These are phyloP conservation scores for Lachnellula subtilissima DNA, from an alignment of 2,329 filamentous ascomycete genomes.

Conservation along the genomic window DNA sequence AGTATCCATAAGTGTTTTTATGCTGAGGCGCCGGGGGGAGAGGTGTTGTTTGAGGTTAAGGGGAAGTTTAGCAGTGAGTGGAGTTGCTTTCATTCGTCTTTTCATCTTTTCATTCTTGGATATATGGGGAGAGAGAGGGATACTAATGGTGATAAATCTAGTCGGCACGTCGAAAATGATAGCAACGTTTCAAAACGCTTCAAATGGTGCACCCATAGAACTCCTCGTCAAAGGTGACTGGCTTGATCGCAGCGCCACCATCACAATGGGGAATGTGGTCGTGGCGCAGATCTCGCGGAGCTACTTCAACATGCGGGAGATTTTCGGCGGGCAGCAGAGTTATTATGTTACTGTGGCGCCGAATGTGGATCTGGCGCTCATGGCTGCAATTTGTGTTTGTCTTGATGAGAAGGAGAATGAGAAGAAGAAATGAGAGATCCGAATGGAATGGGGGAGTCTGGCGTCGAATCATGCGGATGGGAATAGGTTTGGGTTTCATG, in stretches of 20 bases:
- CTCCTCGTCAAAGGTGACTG: slow-evolving; percentile 58
- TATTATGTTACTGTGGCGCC: slow-evolving; percentile 61
- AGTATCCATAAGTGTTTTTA: slow-evolving; percentile 25
- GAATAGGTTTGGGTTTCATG: background rate
- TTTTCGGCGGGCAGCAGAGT: slow-evolving; percentile 58
- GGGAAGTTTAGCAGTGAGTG: slow-evolving; percentile 24
- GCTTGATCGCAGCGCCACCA: slow-evolving; percentile 52
- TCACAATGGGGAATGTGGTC: slow-evolving; percentile 43
- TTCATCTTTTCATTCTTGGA: background rate
- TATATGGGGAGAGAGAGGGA: background rate
- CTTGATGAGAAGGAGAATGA: slow-evolving; percentile 63
- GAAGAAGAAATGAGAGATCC: slow-evolving; percentile 12
- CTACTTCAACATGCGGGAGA: slow-evolving; percentile 51
- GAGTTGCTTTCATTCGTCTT: background rate
- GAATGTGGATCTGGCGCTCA: slow-evolving; percentile 59
- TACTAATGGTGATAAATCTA: slow-evolving; percentile 21
- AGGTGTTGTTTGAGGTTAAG: slow-evolving; percentile 26
- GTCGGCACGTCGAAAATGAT: slow-evolving; percentile 51
- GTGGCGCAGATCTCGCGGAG: slow-evolving; percentile 55
- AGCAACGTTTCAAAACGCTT: slow-evolving; percentile 50
- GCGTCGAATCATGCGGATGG: background rate
- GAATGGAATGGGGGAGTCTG: background rate
- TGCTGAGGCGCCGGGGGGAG: slow-evolving; percentile 18
- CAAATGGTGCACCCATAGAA: slow-evolving; percentile 39
- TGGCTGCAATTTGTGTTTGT: slow-evolving; percentile 63